Percentiles rank a stretch among this genome's conserved stretches.
Conservation (phyloP, 139 green algal genomes). For the Chlorella vulgaris region DNA sequence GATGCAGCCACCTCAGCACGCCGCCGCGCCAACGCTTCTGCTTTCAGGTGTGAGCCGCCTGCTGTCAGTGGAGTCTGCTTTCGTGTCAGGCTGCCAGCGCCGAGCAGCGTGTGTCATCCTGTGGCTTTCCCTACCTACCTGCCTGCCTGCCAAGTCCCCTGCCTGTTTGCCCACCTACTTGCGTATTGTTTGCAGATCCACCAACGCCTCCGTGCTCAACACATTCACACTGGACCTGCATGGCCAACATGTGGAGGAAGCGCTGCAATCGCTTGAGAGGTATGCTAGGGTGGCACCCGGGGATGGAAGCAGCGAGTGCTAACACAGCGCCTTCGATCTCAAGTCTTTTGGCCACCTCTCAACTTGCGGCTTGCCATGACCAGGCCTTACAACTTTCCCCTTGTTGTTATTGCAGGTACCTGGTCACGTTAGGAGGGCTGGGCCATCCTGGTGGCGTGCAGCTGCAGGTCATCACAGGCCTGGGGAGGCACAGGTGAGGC, state of each 20-base stretch:
- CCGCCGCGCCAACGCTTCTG: conserved; percentile 37
- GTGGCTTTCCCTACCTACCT: too few relatives aligned
- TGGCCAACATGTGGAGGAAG: conserved; percentile 35
- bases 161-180: neutral
- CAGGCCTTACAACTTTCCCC: too few relatives aligned
- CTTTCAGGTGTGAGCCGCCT: conserved; percentile 17
- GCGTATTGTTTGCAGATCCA: neutral
- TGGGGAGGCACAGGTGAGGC: conserved; percentile 37
- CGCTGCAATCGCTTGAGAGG: neutral
- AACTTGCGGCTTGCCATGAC: too few relatives aligned
- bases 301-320: neutral
- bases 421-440: conserved; percentile 40
- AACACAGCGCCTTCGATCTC: neutral
- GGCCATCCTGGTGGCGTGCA: conserved; percentile 47
- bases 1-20: conserved; percentile 30
- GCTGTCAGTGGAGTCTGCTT: too few relatives aligned
- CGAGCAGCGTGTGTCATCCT: too few relatives aligned
- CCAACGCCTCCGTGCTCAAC: conserved; percentile 33
- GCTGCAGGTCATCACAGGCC: conserved; percentile 45
- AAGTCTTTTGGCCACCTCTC: too few relatives aligned
- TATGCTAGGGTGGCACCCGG: neutral
- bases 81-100: too few relatives aligned
- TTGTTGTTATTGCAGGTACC: too few relatives aligned
- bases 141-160: neutral
- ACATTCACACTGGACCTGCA: conserved; percentile 48